These are phyloP conservation scores for Litchi chinensis DNA, from an alignment of 345 rosid species.

Conservation along the genomic window DNA sequence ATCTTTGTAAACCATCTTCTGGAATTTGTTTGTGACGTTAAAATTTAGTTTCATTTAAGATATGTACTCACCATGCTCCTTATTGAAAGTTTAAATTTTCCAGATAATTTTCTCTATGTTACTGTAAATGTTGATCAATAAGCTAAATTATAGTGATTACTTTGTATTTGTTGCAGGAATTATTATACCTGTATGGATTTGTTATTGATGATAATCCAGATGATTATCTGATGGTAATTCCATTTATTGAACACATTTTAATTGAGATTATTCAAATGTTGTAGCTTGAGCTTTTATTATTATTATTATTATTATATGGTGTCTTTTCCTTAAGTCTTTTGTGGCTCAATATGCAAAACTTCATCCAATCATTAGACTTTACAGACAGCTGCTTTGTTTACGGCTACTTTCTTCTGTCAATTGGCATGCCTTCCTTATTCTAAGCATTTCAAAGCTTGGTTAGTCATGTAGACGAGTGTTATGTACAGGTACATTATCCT, in stretches of 20 bases:
- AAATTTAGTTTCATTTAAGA: not conserved
- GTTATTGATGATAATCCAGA: slow-evolving; percentile 84
- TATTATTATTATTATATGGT: no score
- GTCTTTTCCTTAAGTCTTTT: not conserved
- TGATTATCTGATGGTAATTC: slow-evolving; percentile 86
- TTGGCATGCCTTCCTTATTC: not conserved
- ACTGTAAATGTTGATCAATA: not conserved
- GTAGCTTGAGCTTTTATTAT: no score
- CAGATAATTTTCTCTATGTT: slow-evolving; percentile 5
- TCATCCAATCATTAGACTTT: not conserved
- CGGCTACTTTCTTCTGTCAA: not conserved
- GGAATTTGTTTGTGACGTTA: not conserved
- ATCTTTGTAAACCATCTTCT: not conserved
- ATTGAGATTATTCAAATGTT: not conserved
- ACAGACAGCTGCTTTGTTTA: not conserved
- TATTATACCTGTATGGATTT: slow-evolving; percentile 90
- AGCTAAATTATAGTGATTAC: slow-evolving; percentile 1
- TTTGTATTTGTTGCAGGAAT: slow-evolving; percentile 57
- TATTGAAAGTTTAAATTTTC: not conserved
- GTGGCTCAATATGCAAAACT: not conserved
- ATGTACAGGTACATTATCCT: slow-evolving; percentile 85
- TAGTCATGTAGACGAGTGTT: not conserved
- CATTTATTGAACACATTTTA: not conserved
- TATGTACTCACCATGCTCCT: not conserved
- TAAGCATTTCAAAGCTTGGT: not conserved